Base-by-base conservation (phyloP, 805 yeast genomes). In the Millerozyma acaciae region DNA sequence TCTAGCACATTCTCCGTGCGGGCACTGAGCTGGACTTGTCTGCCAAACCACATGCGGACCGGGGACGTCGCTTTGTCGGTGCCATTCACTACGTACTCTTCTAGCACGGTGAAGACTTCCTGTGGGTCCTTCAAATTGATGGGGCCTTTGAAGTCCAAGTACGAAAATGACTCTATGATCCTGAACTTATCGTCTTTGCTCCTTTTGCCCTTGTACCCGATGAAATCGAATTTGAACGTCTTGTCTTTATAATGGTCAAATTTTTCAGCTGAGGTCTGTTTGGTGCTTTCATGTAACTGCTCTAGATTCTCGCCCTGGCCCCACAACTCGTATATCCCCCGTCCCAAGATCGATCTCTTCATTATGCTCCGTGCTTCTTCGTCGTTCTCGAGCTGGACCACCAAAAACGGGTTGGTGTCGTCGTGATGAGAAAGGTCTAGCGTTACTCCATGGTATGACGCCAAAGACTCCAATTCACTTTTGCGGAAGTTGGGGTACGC, bases 391-490 rank as follows among this genome's bases (percentile, higher is more conserved):
- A 93, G 61, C 13, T 77, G 70, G 1, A 89, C 82, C 2, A 76
- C 61, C 39, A 89, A 50, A 50, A 87, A 89, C 3, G 97, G 97
- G 28, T 47, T 68, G 3, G 62, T 57, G 26, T 72, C 79, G 35
- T 66, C 65, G 51, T 86, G 86, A 5, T 52, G 50, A 10, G 76
- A 56, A 31, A 87, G 61, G 51, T 86, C 89, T 6, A 84, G 63
- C 8, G 58, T 33, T 3, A 93, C 61, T 12, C 60, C 60, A 42
- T 74, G 60, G 33, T 84, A 57, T 21, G 76, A 78, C 0, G 97
- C 97, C 28, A 93, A 60, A 0, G 97, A 81, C 46, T 83, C 87
- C 21, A 93, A 60, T 59, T 90, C 98, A 0, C 95, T 85, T 22
- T 60, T 60, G 30, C 97, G 69, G 58, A 90, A 90, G 38, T 75